Base-by-base conservation (phyloP, 257 asterid genomes). In the Primulina tabacum region DNA sequence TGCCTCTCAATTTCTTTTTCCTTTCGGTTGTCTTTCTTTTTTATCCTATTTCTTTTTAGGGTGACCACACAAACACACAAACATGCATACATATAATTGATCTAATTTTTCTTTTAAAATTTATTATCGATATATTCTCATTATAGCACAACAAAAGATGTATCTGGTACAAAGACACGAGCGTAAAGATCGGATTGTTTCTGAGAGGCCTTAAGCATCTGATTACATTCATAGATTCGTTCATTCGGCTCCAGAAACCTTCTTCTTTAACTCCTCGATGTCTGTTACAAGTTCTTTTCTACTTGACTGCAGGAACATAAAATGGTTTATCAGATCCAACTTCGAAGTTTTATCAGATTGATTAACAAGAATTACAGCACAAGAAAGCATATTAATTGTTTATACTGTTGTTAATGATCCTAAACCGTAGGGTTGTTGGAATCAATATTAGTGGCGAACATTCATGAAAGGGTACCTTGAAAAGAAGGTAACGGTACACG, bases 401-500 rank as follows among this genome's bases (percentile, higher is more conserved):
- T 50, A 17, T 17, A 16, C 21, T 4, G 20, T 28, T 40, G 52
- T 50, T 50, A 17, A 16, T 50, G 57, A 50, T 50, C 57, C 20
- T 50, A 43, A 43, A 43, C 18, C 1, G 6, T 43, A 43, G 16
- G 16, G 17, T 14, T 11, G 50, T 10, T 40, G 16, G 17, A 40
- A 40, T 11, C 18, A 43, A 43, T 43, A 6, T 43, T 43, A 43
- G 18, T 43, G 18, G 18, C 7, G 16, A 37, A 43, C 55, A 9
- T 17, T 32, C 40, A 20, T 28, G 67, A 76, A 7, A 50, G 8
- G 74, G 17, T 68, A 93, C 99, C 99, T 94, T 91, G 95, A 91
- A 94, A 71, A 94, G 97, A 70, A 94, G 95, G 83, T 94, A 94
- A 29, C 97, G 97, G 81, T 94, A 94, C 63, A 91, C 99, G 70